These are phyloP conservation scores for Fusarium vanettenii DNA, from an alignment of 2,329 filamentous ascomycete species.

Conservation along the genomic window DNA sequence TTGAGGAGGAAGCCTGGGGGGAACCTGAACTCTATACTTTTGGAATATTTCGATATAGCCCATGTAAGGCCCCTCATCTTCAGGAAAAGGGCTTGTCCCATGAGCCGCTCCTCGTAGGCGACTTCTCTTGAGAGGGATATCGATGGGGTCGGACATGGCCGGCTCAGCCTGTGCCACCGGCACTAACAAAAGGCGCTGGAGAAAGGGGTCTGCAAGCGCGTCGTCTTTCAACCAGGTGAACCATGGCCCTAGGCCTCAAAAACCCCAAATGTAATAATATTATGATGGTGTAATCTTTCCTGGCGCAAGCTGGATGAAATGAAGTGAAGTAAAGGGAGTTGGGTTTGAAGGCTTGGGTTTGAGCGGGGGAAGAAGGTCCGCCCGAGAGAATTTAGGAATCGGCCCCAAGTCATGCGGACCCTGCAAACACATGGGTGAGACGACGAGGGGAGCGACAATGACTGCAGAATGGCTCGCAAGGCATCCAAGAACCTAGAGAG, in stretches of 20 bases:
- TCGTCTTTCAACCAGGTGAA: neutral
- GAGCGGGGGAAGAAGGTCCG: neutral
- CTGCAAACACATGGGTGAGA: neutral
- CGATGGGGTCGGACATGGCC: slow-evolving; percentile 40
- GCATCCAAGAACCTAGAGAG: neutral
- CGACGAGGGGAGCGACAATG: neutral
- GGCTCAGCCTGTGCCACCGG: neutral
- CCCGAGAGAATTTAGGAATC: neutral
- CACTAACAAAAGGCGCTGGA: neutral
- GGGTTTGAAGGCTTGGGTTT: neutral
- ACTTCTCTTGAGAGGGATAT: slow-evolving; percentile 34
- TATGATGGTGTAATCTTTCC: neutral
- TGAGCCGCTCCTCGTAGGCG: slow-evolving; percentile 6
- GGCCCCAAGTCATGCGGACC: neutral
- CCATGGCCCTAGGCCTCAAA: neutral
- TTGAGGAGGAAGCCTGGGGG: neutral
- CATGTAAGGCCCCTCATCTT: slow-evolving; percentile 39
- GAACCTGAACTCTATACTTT: slow-evolving; percentile 32
- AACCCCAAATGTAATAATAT: neutral
- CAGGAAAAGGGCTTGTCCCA: slow-evolving; percentile 26
- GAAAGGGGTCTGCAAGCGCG: neutral
- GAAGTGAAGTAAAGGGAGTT: neutral
- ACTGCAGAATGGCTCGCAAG: neutral
- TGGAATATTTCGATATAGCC: slow-evolving; percentile 41
- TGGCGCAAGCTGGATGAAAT: neutral